A percentile compares a stretch with the other conserved stretches of the same genome.
Conservation (phyloP, 805 yeast species). For the Wickerhamomyces alni region DNA sequence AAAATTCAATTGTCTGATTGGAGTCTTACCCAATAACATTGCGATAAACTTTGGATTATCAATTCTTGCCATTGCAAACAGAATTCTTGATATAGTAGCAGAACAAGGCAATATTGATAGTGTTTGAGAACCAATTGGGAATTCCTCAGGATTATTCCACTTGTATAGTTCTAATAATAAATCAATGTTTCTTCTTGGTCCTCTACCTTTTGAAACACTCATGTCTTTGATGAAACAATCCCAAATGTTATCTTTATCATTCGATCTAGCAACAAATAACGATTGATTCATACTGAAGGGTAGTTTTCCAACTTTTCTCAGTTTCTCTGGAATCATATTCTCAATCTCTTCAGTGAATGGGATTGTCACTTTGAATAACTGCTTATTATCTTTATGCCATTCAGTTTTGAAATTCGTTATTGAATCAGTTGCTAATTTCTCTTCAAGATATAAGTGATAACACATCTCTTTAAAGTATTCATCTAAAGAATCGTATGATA, state of each 20-base stretch:
- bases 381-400: conserved; percentile 43
- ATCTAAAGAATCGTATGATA: conserved; percentile 42
- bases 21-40: conserved; percentile 49
- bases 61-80: conserved; percentile 60
- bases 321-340: conserved; percentile 42
- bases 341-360: conserved; percentile 42
- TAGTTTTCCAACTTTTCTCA: conserved; percentile 46
- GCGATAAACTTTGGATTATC: conserved; percentile 46
- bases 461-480: conserved; percentile 55
- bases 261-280: conserved; percentile 40
- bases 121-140: conserved; percentile 39
- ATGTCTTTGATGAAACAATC: conserved; percentile 48
- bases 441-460: conserved; percentile 58
- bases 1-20: conserved; percentile 50
- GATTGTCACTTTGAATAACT: conserved; percentile 37
- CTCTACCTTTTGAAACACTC: conserved; percentile 25
- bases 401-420: conserved; percentile 43
- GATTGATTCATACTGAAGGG: conserved; percentile 59
- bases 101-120: conserved; percentile 52
- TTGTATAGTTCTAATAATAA: conserved; percentile 46
- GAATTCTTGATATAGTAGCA: conserved; percentile 54
- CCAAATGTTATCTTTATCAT: conserved; percentile 52
- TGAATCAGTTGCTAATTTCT: conserved; percentile 41
- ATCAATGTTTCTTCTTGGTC: conserved; percentile 27
- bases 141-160: conserved; percentile 47